Conservation (phyloP, 1,284 basidiomycete species). For the Microbotryomycetes sp. region DNA sequence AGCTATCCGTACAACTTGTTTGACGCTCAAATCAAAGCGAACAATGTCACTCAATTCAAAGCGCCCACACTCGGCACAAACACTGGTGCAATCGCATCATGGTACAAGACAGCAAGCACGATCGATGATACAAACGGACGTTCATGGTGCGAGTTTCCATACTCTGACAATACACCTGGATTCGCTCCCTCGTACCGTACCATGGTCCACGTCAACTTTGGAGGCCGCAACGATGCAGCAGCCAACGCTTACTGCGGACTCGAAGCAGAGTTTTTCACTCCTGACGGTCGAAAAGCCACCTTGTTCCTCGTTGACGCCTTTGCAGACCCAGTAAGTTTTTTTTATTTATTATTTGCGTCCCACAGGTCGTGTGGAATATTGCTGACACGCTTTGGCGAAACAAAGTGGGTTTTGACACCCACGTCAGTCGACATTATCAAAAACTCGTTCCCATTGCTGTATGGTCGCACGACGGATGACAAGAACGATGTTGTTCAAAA, state of each 20-base stretch:
- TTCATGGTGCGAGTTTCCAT: constrained; percentile 15
- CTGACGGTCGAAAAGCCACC: constrained; percentile 10
- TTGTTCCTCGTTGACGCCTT: constrained; percentile 26
- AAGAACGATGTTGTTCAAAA: constrained; percentile 19
- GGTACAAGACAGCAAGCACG: constrained; percentile 23
- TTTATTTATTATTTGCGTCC: too few relatives aligned
- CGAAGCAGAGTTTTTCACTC: constrained; percentile 16
- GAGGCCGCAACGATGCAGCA: constrained; percentile 5
- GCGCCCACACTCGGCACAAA: constrained; percentile 10
- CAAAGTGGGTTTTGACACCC: constrained; percentile 29
- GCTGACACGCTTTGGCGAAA: too few relatives aligned
- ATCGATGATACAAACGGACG: constrained; percentile 25
- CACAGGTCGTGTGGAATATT: too few relatives aligned
- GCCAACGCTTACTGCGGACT: constrained; percentile 4
- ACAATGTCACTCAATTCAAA: not conserved
- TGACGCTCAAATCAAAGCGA: constrained; percentile 9
- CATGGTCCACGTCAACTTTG: constrained; percentile 20
- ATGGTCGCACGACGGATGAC: constrained; percentile 8
- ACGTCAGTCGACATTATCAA: constrained; percentile 23
- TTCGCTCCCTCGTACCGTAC: constrained; percentile 20
- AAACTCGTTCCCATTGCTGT: constrained; percentile 10
- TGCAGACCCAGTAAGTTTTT: constrained; percentile 20
- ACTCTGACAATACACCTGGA: constrained; percentile 12
- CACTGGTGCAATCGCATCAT: constrained; percentile 11
- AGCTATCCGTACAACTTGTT: constrained; percentile 9